Conservation (phyloP, 805 yeast genomes). For the Barnettozyma siamensis region DNA sequence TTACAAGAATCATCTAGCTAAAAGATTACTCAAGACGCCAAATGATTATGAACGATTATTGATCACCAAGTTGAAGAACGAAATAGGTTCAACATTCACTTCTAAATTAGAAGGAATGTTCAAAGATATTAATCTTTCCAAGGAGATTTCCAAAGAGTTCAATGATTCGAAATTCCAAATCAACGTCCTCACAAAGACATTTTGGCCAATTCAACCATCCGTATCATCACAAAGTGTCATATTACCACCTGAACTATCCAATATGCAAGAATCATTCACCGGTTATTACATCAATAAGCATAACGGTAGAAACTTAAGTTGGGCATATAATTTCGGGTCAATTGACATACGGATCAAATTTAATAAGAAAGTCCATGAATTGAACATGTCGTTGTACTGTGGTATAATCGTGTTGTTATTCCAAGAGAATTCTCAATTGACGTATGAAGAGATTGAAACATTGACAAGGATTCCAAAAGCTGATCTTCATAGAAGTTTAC, state of each 20-base stretch:
- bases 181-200: slow-evolving; percentile 52
- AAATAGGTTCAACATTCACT: slow-evolving; percentile 74
- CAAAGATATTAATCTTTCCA: slow-evolving; percentile 62
- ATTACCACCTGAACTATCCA: slow-evolving; percentile 40
- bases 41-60: slow-evolving; percentile 65
- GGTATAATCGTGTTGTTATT: slow-evolving; percentile 76
- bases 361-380: slow-evolving; percentile 64
- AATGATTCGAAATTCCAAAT: slow-evolving; percentile 38
- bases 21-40: slow-evolving; percentile 53
- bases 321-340: slow-evolving; percentile 84
- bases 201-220: slow-evolving; percentile 58
- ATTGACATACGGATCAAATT: slow-evolving; percentile 72
- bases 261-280: slow-evolving; percentile 41
- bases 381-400: slow-evolving; percentile 75
- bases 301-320: slow-evolving; percentile 53
- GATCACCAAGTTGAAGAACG: slow-evolving; percentile 63
- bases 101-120: slow-evolving; percentile 83
- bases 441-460: slow-evolving; percentile 56
- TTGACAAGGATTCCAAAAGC: slow-evolving; percentile 65
- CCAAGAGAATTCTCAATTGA: slow-evolving; percentile 46
- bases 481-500: slow-evolving; percentile 73
- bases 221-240: slow-evolving; percentile 26
- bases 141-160: slow-evolving; percentile 40
- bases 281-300: slow-evolving; percentile 45
- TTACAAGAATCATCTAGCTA: slow-evolving; percentile 82